Evolutionary conservation across 495 filamentous ascomycete species (phyloP).

Genomic region (Oidiodendron maius): DNA sequence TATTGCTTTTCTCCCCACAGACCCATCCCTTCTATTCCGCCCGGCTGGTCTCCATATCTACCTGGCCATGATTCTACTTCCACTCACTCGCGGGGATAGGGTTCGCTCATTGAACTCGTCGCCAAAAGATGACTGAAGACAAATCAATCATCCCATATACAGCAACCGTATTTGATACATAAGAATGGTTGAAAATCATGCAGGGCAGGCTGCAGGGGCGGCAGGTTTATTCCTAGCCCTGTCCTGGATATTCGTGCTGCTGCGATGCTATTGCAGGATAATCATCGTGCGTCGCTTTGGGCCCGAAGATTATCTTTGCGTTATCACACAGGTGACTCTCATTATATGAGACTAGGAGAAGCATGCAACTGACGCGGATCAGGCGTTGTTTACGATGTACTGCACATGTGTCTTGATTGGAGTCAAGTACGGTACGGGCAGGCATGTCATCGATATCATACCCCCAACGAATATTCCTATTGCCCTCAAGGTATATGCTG

Average conservation of each 20-base stretch:
- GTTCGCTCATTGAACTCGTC: too few species aligned
- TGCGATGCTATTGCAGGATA: slow-evolving; percentile 9
- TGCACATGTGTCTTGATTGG: slow-evolving; percentile 14
- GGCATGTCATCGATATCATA: slow-evolving; percentile 6
- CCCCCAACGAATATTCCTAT: too few species aligned
- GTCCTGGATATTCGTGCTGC: slow-evolving; percentile 7
- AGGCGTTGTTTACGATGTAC: slow-evolving; percentile 10
- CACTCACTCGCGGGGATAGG: too few species aligned
- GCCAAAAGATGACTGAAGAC: too few species aligned
- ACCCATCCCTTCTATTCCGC: too few species aligned
- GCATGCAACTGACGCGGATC: too few species aligned
- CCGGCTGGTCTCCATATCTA: too few species aligned
- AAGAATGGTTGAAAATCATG: slow-evolving; percentile 13
- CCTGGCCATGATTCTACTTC: too few species aligned
- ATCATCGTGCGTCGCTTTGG: slow-evolving; percentile 8
- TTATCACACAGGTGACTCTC: slow-evolving; percentile 6
- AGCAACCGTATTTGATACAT: too few species aligned
- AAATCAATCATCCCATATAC: too few species aligned
- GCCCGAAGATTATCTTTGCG: slow-evolving; percentile 12
- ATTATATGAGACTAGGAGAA: too few species aligned
- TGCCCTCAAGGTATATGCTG: slow-evolving; percentile 7
- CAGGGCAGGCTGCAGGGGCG: slow-evolving; percentile 5
- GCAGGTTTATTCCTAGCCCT: slow-evolving; percentile 12
- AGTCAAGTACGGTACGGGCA: slow-evolving; percentile 12
- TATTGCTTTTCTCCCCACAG: too few species aligned